A percentile compares a stretch with the other conserved stretches of the same genome.
phyloP scores from a whole-genome alignment of 768 basidiomycete genomes.

The Tremella fuciformis region DNA sequence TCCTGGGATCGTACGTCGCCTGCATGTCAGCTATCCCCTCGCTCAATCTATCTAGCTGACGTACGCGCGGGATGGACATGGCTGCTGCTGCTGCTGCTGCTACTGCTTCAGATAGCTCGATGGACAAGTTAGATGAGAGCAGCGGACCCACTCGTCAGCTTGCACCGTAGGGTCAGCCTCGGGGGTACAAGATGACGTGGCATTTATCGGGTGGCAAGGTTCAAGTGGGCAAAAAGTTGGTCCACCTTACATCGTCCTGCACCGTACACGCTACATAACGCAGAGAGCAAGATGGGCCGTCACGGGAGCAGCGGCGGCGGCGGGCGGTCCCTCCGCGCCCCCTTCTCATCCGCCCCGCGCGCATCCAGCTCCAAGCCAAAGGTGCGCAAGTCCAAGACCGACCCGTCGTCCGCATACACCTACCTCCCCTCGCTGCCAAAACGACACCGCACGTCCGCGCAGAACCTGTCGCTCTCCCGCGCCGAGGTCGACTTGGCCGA shows the following conservation, averaged over 20 bases:
- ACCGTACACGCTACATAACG: too few species aligned
- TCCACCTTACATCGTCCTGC: too few species aligned
- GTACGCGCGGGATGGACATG: constrained; percentile 11
- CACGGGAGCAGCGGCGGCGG: too few species aligned
- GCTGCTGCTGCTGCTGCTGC: too few species aligned
- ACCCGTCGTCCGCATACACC: constrained; percentile 36
- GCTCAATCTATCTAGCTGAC: not conserved
- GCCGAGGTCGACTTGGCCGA: constrained; percentile 30
- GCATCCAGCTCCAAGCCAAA: constrained; percentile 8
- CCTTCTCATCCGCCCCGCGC: not conserved
- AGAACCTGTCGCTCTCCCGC: constrained; percentile 24
- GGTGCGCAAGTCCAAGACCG: constrained; percentile 2
- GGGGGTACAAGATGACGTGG: too few species aligned
- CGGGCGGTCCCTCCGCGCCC: not conserved
- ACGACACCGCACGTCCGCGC: constrained; percentile 38
- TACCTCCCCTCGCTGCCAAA: constrained; percentile 40
- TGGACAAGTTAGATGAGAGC: too few species aligned
- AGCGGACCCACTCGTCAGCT: too few species aligned
- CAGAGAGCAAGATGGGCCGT: too few species aligned
- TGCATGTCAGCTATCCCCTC: constrained; percentile 31
- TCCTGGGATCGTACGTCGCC: constrained; percentile 75
- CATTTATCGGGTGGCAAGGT: too few species aligned
- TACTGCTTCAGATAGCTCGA: too few species aligned
- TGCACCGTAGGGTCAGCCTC: too few species aligned
- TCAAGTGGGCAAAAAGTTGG: too few species aligned